These are phyloP conservation scores for Noccaea bulbosa DNA, from an alignment of 345 rosid genomes.

Conservation along the genomic window DNA sequence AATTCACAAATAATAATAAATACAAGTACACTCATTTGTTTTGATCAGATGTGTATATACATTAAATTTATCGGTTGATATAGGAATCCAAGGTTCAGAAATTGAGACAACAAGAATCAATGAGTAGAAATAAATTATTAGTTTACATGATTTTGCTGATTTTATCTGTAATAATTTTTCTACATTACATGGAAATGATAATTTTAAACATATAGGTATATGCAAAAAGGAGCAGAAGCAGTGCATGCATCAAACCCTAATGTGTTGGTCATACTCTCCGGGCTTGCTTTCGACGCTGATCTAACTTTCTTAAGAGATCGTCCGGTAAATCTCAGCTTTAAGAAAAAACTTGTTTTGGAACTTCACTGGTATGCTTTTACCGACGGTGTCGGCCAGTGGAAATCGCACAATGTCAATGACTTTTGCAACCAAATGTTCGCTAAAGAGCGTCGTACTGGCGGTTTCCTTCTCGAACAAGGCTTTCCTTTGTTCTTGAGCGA, in stretches of 20 bases:
- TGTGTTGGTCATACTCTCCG: slow-evolving; percentile 78
- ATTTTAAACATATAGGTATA: slow-evolving; percentile 48
- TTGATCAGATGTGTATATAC: neutral
- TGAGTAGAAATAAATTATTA: neutral
- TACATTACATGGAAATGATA: slow-evolving; percentile 4
- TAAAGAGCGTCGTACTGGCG: slow-evolving; percentile 57
- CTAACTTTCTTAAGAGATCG: slow-evolving; percentile 56
- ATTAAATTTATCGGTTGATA: slow-evolving; percentile 18
- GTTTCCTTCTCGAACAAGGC: slow-evolving; percentile 63
- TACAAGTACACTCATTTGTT: neutral
- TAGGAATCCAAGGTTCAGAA: slow-evolving; percentile 36
- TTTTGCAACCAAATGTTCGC: slow-evolving; percentile 68
- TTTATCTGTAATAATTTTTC: neutral
- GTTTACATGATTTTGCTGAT: slow-evolving; percentile 20
- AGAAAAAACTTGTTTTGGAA: slow-evolving; percentile 68
- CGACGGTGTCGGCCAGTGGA: slow-evolving; percentile 65
- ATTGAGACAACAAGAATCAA: slow-evolving; percentile 21
- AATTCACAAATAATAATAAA: slow-evolving; percentile 10
- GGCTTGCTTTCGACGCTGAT: slow-evolving; percentile 70
- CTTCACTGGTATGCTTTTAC: slow-evolving; percentile 81
- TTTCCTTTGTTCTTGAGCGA: slow-evolving; percentile 73
- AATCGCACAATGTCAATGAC: slow-evolving; percentile 66
- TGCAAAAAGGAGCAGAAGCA: slow-evolving; percentile 90
- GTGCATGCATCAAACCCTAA: slow-evolving; percentile 85
- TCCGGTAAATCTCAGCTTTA: slow-evolving; percentile 58